These are phyloP conservation scores for Tylopilus sp. DNA, from an alignment of 1,284 basidiomycete genomes.

Conservation along the genomic window DNA sequence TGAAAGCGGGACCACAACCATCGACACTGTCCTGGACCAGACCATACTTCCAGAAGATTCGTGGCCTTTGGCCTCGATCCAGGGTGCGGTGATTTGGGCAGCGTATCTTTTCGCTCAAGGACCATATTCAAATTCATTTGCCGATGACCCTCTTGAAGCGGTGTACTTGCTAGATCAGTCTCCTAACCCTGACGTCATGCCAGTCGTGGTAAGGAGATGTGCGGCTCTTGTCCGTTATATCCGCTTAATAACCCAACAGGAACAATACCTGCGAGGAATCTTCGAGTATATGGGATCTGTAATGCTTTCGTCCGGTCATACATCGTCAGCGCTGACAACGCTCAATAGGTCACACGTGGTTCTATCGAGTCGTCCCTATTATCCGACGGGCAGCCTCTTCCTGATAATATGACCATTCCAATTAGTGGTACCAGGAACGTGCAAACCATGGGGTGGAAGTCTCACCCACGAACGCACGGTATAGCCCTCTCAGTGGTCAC, in stretches of 20 bases:
- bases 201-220: not conserved
- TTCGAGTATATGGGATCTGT: not conserved
- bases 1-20: not conserved
- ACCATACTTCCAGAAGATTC: not conserved
- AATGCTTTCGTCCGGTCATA: not conserved
- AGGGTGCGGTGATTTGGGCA: not conserved
- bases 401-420: not conserved
- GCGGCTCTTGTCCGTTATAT: not conserved
- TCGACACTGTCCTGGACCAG: not conserved
- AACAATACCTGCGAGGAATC: not conserved
- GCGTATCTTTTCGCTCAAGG: not conserved
- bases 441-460: not conserved
- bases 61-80: not conserved
- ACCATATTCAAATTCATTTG: not conserved
- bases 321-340: not conserved
- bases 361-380: not conserved
- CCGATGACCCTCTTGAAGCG: not conserved
- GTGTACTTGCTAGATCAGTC: not conserved
- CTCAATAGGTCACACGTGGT: not conserved
- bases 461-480: not conserved
- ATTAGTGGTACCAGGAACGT: not conserved
- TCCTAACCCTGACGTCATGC: not conserved
- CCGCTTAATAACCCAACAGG: not conserved
- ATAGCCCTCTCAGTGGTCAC: not conserved
- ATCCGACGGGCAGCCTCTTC: not conserved